Evolutionary conservation across 345 rosid species (phyloP).

Genomic region (Theobroma cacao): DNA sequence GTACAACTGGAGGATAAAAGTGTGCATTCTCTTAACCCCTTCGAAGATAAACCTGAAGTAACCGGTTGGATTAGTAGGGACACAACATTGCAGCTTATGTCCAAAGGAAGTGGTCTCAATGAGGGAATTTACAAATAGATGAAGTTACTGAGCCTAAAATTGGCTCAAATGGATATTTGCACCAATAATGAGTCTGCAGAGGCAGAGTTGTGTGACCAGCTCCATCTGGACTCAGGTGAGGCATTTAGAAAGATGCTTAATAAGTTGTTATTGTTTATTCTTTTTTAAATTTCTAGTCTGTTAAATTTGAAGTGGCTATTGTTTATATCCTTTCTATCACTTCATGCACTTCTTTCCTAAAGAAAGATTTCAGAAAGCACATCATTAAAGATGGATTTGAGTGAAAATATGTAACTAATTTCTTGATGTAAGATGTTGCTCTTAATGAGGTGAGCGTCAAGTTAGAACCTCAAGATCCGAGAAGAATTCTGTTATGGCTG

Average conservation of each 20-base stretch:
- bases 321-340: neutral
- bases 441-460: neutral
- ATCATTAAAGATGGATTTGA: neutral
- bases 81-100: slow-evolving; percentile 55
- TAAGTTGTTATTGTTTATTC: neutral
- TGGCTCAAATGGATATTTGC: slow-evolving; percentile 17
- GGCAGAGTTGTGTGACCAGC: slow-evolving; percentile 18
- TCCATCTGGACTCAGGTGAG: slow-evolving; percentile 21
- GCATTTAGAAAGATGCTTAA: neutral
- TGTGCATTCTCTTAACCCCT: slow-evolving; percentile 54
- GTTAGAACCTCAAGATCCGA: slow-evolving; percentile 2
- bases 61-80: slow-evolving; percentile 78
- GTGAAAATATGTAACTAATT: neutral
- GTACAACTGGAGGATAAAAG: slow-evolving; percentile 51
- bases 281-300: neutral
- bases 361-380: neutral
- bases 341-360: neutral
- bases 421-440: slow-evolving; percentile 6
- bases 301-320: neutral
- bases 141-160: slow-evolving; percentile 17
- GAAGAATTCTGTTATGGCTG: neutral
- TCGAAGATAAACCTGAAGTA: slow-evolving; percentile 61
- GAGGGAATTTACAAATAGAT: slow-evolving; percentile 27
- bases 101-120: slow-evolving; percentile 42
- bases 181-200: slow-evolving; percentile 18